Percentiles rank a stretch among this genome's conserved stretches.
These are phyloP conservation scores for Malassezia furfur DNA, from an alignment of 1,284 basidiomycete genomes.

Conservation along the genomic window DNA sequence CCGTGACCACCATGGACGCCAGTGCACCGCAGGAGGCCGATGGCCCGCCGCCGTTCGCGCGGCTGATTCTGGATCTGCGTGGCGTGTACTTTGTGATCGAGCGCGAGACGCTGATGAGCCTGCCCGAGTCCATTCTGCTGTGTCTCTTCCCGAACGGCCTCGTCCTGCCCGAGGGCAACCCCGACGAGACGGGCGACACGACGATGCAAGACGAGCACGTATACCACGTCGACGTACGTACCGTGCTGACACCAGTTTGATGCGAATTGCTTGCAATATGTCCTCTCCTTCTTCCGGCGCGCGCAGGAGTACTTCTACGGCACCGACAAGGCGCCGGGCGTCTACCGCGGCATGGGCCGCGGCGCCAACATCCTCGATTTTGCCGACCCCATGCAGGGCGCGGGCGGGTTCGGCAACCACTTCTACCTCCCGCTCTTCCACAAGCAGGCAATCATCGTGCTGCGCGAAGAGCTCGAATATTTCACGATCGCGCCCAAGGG, in stretches of 20 bases:
- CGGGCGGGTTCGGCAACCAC: constrained; percentile 6
- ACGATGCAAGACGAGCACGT: constrained; percentile 79
- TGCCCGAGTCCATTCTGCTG: constrained; percentile 90
- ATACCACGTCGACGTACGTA: constrained; percentile 84
- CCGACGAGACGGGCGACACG: constrained; percentile 52
- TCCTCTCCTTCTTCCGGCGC: constrained; percentile 78
- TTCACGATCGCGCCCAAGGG: constrained; percentile 68
- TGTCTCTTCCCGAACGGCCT: constrained; percentile 96
- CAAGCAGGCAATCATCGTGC: constrained; percentile 96
- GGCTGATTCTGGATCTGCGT: constrained; percentile 82
- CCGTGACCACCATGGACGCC: constrained; percentile 23
- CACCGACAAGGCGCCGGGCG: constrained; percentile 63
- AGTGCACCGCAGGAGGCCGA: constrained; percentile 16
- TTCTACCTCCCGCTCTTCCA: constrained; percentile 62
- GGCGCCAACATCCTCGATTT: constrained; percentile 36
- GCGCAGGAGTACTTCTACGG: constrained; percentile 89
- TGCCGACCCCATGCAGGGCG: constrained; percentile 33
- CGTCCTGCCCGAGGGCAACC: constrained; percentile 58
- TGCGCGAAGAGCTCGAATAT: constrained; percentile 95
- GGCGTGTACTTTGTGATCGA: constrained; percentile 88
- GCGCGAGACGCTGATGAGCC: constrained; percentile 93
- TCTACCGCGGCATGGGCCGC: constrained; percentile 51
- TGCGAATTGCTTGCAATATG: constrained; percentile 86
- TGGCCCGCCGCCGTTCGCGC: constrained; percentile 54
- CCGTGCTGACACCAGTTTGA: constrained; percentile 64